A percentile compares a stretch with the other conserved stretches of the same genome.
Evolutionary conservation across 208 protist species (phyloP).

Genomic region (Zelonia costaricensis): DNA sequence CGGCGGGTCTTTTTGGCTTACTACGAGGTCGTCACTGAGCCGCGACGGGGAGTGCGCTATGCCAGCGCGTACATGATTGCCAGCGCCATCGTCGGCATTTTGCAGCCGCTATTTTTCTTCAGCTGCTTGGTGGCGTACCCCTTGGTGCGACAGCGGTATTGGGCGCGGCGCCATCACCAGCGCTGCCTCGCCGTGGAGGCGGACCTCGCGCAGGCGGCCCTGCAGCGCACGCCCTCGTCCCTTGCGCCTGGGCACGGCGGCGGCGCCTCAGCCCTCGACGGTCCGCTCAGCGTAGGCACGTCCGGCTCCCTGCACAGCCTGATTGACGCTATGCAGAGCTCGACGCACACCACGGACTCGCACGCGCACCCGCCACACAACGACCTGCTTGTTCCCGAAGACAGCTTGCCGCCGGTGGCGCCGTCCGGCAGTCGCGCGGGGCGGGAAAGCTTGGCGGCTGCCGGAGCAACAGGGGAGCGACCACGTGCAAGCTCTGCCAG

Average conservation of each 20-base stretch:
- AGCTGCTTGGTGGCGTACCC: neutral
- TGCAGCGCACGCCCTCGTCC: too few species aligned
- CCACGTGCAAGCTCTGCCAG: too few species aligned
- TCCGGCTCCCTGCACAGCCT: neutral
- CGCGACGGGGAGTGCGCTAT: neutral
- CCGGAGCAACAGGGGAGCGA: too few species aligned
- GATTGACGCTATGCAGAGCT: neutral
- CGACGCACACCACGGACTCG: neutral
- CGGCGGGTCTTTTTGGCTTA: neutral
- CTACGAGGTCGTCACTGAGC: neutral
- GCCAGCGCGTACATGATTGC: neutral
- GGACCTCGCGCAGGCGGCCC: too few species aligned
- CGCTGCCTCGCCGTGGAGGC: too few species aligned
- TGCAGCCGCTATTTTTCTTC: slow-evolving; percentile 7
- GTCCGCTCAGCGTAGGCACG: neutral
- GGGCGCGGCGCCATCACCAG: neutral
- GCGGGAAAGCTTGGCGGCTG: too few species aligned
- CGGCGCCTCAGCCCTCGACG: too few species aligned
- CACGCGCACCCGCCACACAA: neutral
- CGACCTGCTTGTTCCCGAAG: neutral
- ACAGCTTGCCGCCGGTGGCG: too few species aligned
- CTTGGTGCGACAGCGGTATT: slow-evolving; percentile 1
- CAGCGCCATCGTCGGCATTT: neutral
- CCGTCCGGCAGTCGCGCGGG: too few species aligned
- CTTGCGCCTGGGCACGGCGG: too few species aligned